phyloP scores from a whole-genome alignment of 2,329 filamentous ascomycete species.

The Meredithiella fracta region DNA sequence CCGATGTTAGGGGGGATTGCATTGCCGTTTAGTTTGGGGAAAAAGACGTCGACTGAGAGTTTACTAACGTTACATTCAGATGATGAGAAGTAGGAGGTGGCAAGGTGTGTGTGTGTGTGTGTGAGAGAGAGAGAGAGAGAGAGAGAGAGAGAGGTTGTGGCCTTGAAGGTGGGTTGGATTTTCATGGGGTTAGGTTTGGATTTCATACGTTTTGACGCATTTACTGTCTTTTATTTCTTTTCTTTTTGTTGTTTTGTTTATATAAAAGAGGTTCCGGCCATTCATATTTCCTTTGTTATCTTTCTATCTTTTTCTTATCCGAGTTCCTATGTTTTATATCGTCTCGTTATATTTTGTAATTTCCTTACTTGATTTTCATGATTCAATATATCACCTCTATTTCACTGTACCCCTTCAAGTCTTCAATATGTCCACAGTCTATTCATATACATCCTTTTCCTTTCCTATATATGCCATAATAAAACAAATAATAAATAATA shows the following conservation, averaged over 20 bases:
- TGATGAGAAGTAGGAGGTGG: conserved; percentile 15
- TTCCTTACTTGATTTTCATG: background rate
- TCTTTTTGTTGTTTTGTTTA: background rate
- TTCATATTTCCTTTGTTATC: background rate
- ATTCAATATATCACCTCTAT: too few species aligned
- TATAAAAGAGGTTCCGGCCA: background rate
- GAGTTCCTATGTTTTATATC: conserved; percentile 2
- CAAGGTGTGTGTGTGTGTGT: background rate
- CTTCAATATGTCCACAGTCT: too few species aligned
- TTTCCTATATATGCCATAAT: too few species aligned
- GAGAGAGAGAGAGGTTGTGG: background rate
- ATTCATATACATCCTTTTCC: too few species aligned
- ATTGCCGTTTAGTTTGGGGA: conserved; percentile 53
- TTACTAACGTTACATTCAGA: conserved; percentile 47
- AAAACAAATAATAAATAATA: too few species aligned
- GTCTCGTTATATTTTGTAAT: background rate
- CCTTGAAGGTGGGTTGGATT: background rate
- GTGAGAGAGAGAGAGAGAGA: background rate
- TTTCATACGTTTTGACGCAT: background rate
- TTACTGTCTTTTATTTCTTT: background rate
- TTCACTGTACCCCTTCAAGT: too few species aligned
- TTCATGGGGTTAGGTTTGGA: background rate
- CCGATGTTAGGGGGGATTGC: conserved; percentile 54
- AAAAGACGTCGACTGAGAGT: conserved; percentile 49
- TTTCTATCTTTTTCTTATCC: conserved; percentile 1